Base-by-base conservation (phyloP, 192 early-diverging fungal species). In the Backusella circina region DNA sequence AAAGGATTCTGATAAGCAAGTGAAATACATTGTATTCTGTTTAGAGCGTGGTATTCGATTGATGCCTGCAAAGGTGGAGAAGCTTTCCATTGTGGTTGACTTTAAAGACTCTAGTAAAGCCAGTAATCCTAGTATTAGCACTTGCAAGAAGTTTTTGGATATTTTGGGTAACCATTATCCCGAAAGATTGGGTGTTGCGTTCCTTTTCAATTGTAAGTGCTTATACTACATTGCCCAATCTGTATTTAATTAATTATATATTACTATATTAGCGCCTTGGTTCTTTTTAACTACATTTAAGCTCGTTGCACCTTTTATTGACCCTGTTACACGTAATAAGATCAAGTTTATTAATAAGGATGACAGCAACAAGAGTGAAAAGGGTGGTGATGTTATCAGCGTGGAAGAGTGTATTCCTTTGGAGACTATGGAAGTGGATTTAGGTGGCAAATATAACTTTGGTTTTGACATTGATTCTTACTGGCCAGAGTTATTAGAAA, bases 101-200 rank as follows among this genome's bases (percentile, higher is more conserved):
- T 93, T 94, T 73, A 86, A 89, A 18, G 85, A 86, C 66, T 83
- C 88, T 73, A 82, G 84, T 26, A 84, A 89, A 79, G 84, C 88
- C 35, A 89, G 84, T 73, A 88, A 85, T 21, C 91, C 92, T 21
- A 87, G 90, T 33, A 77, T 95, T 8, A 88, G 88, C 15, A 89
- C 94, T 0, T 88, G 90, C 4, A 93, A 89, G 47, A 86, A 94
- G 75, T 94, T 96, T 71, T 82, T 97, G 67, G 76, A 93, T 47
- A 88, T 93, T 21, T 79, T 98, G 30, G 86, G 90, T 50, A 90
- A 88, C 71, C 96, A 98, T 84, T 98, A 97, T 73, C 95, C 95
- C 9, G 96, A 98, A 80, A 83, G 91, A 47, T 83, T 93, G 32
- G 88, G 88, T 0, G 69, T 47, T 50, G 69, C 69, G 7, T 71